phyloP scores from a whole-genome alignment of 768 basidiomycete genomes.

The Podaxis sp. region DNA sequence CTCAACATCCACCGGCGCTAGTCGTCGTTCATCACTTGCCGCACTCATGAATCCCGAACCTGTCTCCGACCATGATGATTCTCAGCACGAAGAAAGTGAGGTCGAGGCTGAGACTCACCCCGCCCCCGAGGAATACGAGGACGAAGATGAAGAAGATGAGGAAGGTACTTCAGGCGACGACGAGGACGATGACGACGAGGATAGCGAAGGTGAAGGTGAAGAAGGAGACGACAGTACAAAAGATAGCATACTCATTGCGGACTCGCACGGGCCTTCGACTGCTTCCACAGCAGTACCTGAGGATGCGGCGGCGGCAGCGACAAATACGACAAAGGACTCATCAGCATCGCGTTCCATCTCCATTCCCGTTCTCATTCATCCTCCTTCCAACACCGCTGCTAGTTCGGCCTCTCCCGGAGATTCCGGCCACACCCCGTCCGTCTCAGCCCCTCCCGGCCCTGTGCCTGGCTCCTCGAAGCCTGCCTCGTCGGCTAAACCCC shows the following conservation, averaged over 20 bases:
- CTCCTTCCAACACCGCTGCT: slow-evolving; percentile 23
- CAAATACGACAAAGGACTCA: slow-evolving; percentile 1
- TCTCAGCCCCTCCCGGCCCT: slow-evolving; percentile 35
- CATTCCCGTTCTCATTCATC: slow-evolving; percentile 33
- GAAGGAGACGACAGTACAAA: slow-evolving; percentile 20
- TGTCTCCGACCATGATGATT: slow-evolving; percentile 6
- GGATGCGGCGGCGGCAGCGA: background rate
- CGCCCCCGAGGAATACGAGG: slow-evolving; percentile 20
- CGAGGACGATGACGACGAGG: slow-evolving; percentile 21
- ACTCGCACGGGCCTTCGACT: slow-evolving; percentile 16
- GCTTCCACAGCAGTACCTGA: slow-evolving; percentile 7
- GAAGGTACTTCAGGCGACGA: slow-evolving; percentile 13
- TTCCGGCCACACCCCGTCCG: slow-evolving; percentile 10
- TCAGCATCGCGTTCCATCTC: slow-evolving; percentile 24
- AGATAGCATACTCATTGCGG: slow-evolving; percentile 14
- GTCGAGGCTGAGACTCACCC: slow-evolving; percentile 9
- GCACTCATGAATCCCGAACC: slow-evolving; percentile 16
- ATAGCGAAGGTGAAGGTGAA: slow-evolving; percentile 20
- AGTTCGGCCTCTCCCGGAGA: slow-evolving; percentile 16
- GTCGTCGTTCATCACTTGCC: slow-evolving; percentile 21
- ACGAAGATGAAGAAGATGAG: slow-evolving; percentile 14
- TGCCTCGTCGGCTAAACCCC: slow-evolving; percentile 25
- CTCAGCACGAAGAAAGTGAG: slow-evolving; percentile 8
- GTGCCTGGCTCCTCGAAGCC: slow-evolving; percentile 28
- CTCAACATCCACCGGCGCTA: slow-evolving; percentile 20